Evolutionary conservation across 805 yeast genomes (phyloP).

Genomic region (Candida easanensis): DNA sequence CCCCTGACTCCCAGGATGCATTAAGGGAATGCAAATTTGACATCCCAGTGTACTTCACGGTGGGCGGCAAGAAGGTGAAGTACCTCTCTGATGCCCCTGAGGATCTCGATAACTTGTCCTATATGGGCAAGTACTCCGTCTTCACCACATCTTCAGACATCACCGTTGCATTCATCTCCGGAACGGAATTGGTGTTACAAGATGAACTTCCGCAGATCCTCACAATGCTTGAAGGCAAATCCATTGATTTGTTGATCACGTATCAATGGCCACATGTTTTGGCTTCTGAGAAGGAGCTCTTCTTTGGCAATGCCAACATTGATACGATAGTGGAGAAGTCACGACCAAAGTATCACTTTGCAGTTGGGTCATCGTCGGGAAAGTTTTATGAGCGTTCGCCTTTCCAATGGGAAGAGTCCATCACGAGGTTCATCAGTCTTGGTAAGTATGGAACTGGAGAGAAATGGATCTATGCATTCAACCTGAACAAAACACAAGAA

Average conservation of each 20-base stretch:
- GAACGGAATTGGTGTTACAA: conserved; percentile 21
- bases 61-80: conserved; percentile 17
- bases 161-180: conserved; percentile 44
- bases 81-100: conserved; percentile 5
- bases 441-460: conserved; percentile 53
- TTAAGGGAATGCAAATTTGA: conserved; percentile 6
- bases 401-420: conserved; percentile 50
- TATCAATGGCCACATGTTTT: conserved; percentile 59
- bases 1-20: neutral
- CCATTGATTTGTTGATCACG: conserved; percentile 54
- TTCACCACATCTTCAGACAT: conserved; percentile 43
- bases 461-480: conserved; percentile 79
- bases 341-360: conserved; percentile 68
- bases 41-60: conserved; percentile 23
- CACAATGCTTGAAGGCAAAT: conserved; percentile 22
- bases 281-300: conserved; percentile 41
- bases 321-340: conserved; percentile 43
- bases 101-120: conserved; percentile 8
- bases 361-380: conserved; percentile 48
- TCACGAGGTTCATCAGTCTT: conserved; percentile 65
- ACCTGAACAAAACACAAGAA: conserved; percentile 30
- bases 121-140: conserved; percentile 32
- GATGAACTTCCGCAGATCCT: conserved; percentile 27
- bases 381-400: conserved; percentile 54
- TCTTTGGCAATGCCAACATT: conserved; percentile 43